Conservation (phyloP, 2,329 filamentous ascomycete species). For the Aphanoascus verrucosus region DNA sequence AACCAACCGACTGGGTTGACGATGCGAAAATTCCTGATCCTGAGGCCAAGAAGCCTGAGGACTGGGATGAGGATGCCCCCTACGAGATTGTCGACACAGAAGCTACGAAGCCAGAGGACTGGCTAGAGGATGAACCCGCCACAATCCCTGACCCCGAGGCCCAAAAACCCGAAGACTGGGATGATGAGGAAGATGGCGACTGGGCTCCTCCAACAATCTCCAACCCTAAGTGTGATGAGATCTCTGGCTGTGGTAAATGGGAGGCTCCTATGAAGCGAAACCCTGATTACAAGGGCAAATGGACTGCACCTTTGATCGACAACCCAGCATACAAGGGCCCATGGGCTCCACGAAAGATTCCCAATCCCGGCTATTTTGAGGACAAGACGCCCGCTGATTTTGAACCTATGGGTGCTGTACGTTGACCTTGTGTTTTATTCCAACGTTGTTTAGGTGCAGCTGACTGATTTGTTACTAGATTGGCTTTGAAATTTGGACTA, state of each 20-base stretch:
- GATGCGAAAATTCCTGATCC: slow-evolving; percentile 84
- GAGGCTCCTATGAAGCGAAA: slow-evolving; percentile 85
- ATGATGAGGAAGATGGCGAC: slow-evolving; percentile 98
- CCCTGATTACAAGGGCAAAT: slow-evolving; percentile 98
- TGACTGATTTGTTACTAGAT: slow-evolving; percentile 46
- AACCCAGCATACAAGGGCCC: slow-evolving; percentile 97
- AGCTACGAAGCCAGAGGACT: slow-evolving; percentile 84
- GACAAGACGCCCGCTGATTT: slow-evolving; percentile 95
- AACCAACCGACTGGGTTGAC: slow-evolving; percentile 94
- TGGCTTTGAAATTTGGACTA: slow-evolving; percentile 99
- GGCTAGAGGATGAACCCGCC: slow-evolving; percentile 80
- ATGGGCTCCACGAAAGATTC: slow-evolving; percentile 91
- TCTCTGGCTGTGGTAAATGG: slow-evolving; percentile 90
- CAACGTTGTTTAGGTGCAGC: slow-evolving; percentile 9
- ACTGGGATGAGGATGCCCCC: slow-evolving; percentile 98
- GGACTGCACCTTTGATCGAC: slow-evolving; percentile 83
- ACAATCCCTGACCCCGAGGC: slow-evolving; percentile 86
- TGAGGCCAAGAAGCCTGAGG: slow-evolving; percentile 88
- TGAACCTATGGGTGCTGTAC: slow-evolving; percentile 93
- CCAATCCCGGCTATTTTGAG: slow-evolving; percentile 93
- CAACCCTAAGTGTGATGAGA: slow-evolving; percentile 93
- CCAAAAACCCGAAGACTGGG: slow-evolving; percentile 97
- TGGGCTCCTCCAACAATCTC: slow-evolving; percentile 82
- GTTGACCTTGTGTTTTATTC: slow-evolving; percentile 31
- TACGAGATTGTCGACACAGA: slow-evolving; percentile 93